These are phyloP conservation scores for Meredithiella fracta DNA, from an alignment of 2,329 filamentous ascomycete genomes.

Conservation along the genomic window DNA sequence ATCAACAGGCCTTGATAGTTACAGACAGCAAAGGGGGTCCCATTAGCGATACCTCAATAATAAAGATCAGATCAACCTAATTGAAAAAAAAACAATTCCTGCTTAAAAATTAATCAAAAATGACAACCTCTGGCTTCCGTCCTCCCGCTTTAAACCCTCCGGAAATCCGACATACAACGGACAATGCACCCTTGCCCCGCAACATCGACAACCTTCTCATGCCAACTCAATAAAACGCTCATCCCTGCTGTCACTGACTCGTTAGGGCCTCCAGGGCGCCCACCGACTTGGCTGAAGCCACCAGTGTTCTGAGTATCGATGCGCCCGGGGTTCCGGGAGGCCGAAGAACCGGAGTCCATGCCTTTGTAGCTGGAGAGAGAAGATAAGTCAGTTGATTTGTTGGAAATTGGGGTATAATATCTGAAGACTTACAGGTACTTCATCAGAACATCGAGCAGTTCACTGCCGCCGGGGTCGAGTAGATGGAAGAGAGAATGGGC, in stretches of 20 bases:
- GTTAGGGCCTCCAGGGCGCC: slow-evolving; percentile 34
- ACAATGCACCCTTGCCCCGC: slow-evolving; percentile 83
- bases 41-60: too few relatives aligned
- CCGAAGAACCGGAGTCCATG: slow-evolving; percentile 42
- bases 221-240: slow-evolving; percentile 96
- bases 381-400: neutral
- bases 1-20: too few relatives aligned
- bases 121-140: neutral
- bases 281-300: slow-evolving; percentile 68
- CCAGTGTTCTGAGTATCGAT: slow-evolving; percentile 58
- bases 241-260: slow-evolving; percentile 72
- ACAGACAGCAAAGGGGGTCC: too few relatives aligned
- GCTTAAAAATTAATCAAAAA: too few relatives aligned
- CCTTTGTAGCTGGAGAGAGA: slow-evolving; percentile 58
- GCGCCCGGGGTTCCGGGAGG: slow-evolving; percentile 26
- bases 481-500: slow-evolving; percentile 67
- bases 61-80: too few relatives aligned
- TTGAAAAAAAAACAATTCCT: neutral
- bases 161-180: slow-evolving; percentile 88
- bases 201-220: slow-evolving; percentile 94
- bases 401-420: neutral
- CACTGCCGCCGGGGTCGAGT: slow-evolving; percentile 63
- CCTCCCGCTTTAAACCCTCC: slow-evolving; percentile 39
- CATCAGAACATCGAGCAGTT: slow-evolving; percentile 84
- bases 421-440: slow-evolving; percentile 66